Evolutionary conservation across 2,329 filamentous ascomycete species (phyloP).

Genomic region (Trichoderma sp.): DNA sequence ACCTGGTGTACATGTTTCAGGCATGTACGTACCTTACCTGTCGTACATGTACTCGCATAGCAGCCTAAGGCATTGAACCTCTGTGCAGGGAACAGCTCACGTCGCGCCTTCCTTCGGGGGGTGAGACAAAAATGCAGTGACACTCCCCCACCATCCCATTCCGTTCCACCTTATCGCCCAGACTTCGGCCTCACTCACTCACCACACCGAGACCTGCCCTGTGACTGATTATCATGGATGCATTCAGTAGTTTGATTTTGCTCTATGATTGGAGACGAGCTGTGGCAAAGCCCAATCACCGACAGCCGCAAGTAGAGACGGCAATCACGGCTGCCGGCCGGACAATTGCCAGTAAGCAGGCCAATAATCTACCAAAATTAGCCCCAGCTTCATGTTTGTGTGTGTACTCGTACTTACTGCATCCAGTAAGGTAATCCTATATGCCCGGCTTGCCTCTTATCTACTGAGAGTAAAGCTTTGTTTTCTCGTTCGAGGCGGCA

Average conservation of each 20-base stretch:
- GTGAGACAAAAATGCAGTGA: background rate
- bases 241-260: background rate
- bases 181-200: background rate
- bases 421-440: background rate
- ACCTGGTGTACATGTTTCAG: background rate
- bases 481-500: background rate
- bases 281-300: background rate
- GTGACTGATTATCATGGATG: too few species aligned
- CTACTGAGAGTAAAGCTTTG: background rate
- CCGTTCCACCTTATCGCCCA: background rate
- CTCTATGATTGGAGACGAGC: background rate
- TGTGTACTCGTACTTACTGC: background rate
- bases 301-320: background rate
- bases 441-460: background rate
- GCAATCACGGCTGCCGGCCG: background rate
- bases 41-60: background rate
- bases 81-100: background rate
- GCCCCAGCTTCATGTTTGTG: background rate
- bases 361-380: background rate
- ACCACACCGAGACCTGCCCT: background rate
- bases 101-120: background rate
- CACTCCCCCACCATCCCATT: background rate
- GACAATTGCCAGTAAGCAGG: background rate
- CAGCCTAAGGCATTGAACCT: background rate
- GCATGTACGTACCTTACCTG: background rate